Conservation (phyloP, 257 asterid species). For the Plantago major region DNA sequence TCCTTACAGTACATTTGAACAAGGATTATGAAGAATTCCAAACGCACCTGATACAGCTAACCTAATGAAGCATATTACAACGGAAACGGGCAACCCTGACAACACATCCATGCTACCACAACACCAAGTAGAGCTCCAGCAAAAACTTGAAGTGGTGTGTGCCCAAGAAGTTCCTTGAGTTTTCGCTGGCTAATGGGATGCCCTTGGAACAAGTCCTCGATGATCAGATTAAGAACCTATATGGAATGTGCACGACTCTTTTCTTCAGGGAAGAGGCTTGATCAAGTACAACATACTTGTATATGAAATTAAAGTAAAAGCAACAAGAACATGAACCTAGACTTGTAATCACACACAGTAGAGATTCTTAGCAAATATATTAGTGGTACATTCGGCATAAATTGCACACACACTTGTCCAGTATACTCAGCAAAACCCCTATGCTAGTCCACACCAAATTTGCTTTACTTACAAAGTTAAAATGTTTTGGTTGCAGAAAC, state of each 20-base stretch:
- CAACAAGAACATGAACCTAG: neutral
- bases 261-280: neutral
- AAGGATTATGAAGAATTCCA: too few relatives aligned
- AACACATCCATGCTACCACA: constrained; percentile 66
- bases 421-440: too few relatives aligned
- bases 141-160: constrained; percentile 81
- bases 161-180: constrained; percentile 94
- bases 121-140: constrained; percentile 88
- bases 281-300: neutral
- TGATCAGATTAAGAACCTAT: constrained; percentile 80
- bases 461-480: too few relatives aligned
- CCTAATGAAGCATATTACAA: constrained; percentile 21
- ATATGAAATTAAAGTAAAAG: neutral
- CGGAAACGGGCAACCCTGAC: constrained; percentile 39
- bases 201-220: constrained; percentile 82
- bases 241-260: neutral
- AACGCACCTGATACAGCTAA: neutral
- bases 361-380: too few relatives aligned
- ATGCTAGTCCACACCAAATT: too few relatives aligned
- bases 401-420: too few relatives aligned
- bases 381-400: too few relatives aligned
- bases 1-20: too few relatives aligned
- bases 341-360: neutral
- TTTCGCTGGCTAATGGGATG: constrained; percentile 90
- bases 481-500: too few relatives aligned